These are phyloP conservation scores for Rhizopogon vulgaris DNA, from an alignment of 768 basidiomycete genomes.

Conservation along the genomic window DNA sequence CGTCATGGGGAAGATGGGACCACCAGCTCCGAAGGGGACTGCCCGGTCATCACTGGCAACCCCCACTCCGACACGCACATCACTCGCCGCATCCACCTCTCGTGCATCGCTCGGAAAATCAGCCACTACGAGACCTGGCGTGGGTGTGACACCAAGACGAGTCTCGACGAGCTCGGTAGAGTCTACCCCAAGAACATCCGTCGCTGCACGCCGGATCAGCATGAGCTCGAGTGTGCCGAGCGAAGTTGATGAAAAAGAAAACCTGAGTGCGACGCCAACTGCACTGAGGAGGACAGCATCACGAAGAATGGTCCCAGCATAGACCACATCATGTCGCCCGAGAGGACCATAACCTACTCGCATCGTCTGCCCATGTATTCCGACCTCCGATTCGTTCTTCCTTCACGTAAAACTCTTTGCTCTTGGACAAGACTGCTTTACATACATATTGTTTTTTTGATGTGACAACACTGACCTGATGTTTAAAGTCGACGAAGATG, in stretches of 20 bases:
- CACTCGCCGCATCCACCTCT: conserved; percentile 2
- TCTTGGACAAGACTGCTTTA: too few species aligned
- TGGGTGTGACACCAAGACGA: conserved; percentile 14
- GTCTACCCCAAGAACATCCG: conserved; percentile 28
- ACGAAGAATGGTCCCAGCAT: conserved; percentile 16
- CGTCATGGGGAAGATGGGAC: conserved; percentile 37
- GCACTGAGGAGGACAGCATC: conserved; percentile 1
- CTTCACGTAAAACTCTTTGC: too few species aligned
- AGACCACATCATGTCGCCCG: not conserved
- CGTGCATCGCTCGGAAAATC: conserved; percentile 23
- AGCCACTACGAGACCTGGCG: conserved; percentile 7
- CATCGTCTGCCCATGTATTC: too few species aligned
- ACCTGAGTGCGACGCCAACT: conserved; percentile 31
- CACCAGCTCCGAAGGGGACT: conserved; percentile 28
- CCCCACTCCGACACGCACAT: conserved; percentile 27
- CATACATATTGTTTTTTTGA: too few species aligned
- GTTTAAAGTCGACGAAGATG: too few species aligned
- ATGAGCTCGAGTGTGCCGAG: conserved; percentile 33
- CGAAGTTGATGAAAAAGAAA: conserved; percentile 57
- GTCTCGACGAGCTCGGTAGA: conserved; percentile 26
- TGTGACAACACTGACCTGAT: too few species aligned
- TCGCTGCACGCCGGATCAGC: conserved; percentile 26
- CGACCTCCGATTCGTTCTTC: too few species aligned
- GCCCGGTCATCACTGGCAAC: conserved; percentile 31
- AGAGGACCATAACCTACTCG: too few species aligned